Evolutionary conservation across 1,284 basidiomycete species (phyloP).

Genomic region (Naganishia sp.): DNA sequence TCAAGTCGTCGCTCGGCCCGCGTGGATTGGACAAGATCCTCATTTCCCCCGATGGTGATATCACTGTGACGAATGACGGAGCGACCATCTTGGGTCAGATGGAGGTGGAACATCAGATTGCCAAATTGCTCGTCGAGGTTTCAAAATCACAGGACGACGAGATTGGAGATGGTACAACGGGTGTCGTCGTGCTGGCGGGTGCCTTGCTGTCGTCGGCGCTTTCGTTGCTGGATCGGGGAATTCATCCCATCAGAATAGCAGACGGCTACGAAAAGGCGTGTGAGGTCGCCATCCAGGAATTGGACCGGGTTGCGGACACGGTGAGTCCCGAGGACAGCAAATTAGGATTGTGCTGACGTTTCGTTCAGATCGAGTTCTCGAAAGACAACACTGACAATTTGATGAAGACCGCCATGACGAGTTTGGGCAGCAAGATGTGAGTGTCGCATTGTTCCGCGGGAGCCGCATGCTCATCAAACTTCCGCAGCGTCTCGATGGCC

Average conservation of each 20-base stretch:
- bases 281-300: conserved; percentile 79
- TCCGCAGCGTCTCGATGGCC: conserved; percentile 86
- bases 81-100: conserved; percentile 94
- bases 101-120: conserved; percentile 99
- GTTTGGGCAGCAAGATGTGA: conserved; percentile 95
- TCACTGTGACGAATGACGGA: conserved; percentile 98
- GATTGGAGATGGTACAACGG: conserved; percentile 98
- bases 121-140: conserved; percentile 88
- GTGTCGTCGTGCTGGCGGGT: conserved; percentile 96
- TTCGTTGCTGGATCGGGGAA: conserved; percentile 89
- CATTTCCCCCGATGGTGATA: conserved; percentile 96
- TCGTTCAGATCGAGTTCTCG: conserved; percentile 66
- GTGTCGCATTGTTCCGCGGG: conserved; percentile 37
- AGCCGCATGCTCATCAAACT: not conserved
- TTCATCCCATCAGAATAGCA: conserved; percentile 97
- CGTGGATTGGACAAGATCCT: conserved; percentile 98
- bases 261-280: conserved; percentile 97
- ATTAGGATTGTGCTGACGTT: conserved; percentile 6
- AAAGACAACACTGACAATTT: conserved; percentile 79
- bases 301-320: conserved; percentile 89
- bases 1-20: conserved; percentile 92
- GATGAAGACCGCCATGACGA: conserved; percentile 92
- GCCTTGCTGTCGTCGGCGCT: conserved; percentile 69
- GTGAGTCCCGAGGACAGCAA: conserved; percentile 53
- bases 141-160: conserved; percentile 99